A percentile compares a stretch with the other conserved stretches of the same genome.
phyloP scores from a whole-genome alignment of 345 rosid genomes.

The Rhodomyrtus tomentosa region DNA sequence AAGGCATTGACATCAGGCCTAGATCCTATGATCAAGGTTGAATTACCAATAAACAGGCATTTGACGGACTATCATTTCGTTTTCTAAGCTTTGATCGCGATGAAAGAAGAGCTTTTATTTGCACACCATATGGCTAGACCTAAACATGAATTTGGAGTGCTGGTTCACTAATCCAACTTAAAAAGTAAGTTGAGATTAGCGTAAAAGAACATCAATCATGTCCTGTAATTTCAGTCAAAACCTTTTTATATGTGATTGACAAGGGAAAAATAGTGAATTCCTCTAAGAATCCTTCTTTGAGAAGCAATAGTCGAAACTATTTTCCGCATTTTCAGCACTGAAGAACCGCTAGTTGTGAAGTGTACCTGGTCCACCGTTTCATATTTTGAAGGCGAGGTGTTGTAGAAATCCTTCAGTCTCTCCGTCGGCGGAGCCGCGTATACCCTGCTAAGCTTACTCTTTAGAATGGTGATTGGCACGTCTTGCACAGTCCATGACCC shows the following conservation, averaged over 20 bases:
- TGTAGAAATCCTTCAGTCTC: slow-evolving; percentile 51
- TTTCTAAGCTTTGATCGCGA: not conserved
- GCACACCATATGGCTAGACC: not conserved
- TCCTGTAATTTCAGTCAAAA: too few relatives aligned
- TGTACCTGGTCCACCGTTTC: slow-evolving; percentile 91
- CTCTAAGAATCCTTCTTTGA: accelerated
- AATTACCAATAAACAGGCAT: not conserved
- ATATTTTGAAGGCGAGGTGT: slow-evolving; percentile 70
- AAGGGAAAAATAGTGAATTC: too few relatives aligned
- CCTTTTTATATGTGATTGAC: too few relatives aligned
- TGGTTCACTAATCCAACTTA: not conserved
- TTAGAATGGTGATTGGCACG: slow-evolving; percentile 40
- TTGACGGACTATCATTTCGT: not conserved
- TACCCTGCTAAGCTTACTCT: slow-evolving; percentile 54
- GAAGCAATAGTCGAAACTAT: not conserved
- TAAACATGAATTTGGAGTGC: not conserved
- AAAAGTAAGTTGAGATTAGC: too few relatives aligned
- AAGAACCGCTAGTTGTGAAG: not conserved
- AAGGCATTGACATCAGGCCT: not conserved
- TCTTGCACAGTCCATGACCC: slow-evolving; percentile 65
- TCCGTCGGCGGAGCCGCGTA: slow-evolving; percentile 73
- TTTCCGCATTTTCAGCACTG: not conserved
- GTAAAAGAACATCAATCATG: too few relatives aligned
- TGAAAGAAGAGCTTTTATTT: not conserved
- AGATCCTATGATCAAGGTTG: not conserved